Evolutionary conservation across 208 protist genomes (phyloP).

Genomic region (Crithidia bombi): DNA sequence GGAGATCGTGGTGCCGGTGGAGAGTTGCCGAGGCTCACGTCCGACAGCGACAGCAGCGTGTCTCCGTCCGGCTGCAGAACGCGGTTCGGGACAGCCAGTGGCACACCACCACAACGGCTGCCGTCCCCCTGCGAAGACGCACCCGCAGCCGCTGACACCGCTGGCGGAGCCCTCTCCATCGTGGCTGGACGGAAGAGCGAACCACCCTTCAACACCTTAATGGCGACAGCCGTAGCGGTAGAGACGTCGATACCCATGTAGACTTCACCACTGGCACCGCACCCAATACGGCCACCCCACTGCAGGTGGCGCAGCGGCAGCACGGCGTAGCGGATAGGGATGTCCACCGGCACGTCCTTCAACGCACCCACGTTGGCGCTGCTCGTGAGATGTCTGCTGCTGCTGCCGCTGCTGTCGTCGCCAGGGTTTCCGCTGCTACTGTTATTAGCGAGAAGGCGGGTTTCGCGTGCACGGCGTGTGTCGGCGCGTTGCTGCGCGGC

Average conservation of each 20-base stretch:
- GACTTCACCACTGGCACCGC: conserved; percentile 63
- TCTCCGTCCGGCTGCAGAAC: conserved; percentile 6
- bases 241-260: conserved; percentile 74
- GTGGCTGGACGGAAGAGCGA: conserved; percentile 10
- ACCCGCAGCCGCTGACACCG: not conserved
- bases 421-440: not conserved
- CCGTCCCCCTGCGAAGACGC: not conserved
- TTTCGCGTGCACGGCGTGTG: conserved; percentile 6
- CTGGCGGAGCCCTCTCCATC: not conserved
- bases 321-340: conserved; percentile 43
- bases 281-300: conserved; percentile 65
- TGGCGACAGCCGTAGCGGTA: conserved; percentile 57
- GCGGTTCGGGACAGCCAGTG: not conserved
- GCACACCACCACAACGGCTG: not conserved
- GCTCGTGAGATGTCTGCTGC: not conserved
- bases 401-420: not conserved
- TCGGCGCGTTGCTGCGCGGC: conserved; percentile 20
- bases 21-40: conserved; percentile 17
- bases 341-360: conserved; percentile 31
- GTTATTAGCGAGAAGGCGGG: conserved; percentile 1
- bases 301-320: conserved; percentile 57
- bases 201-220: conserved; percentile 74
- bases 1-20: too few species aligned
- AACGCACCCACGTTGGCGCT: conserved; percentile 6
- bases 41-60: conserved; percentile 14